phyloP scores from a whole-genome alignment of 2,329 filamentous ascomycete species.

The Didymella pomorum region DNA sequence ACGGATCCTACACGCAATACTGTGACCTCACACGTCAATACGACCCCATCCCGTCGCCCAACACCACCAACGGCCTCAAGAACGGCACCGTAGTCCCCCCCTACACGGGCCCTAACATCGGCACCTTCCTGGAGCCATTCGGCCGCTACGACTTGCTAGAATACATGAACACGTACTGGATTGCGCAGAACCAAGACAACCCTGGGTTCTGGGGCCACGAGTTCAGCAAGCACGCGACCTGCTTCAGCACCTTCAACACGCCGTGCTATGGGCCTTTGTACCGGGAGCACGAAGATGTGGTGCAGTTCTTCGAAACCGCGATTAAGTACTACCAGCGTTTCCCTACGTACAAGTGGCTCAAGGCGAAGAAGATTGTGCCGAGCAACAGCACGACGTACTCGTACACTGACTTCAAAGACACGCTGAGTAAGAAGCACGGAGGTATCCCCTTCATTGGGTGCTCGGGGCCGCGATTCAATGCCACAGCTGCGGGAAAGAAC shows the following conservation, averaged over 20 bases:
- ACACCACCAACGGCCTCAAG: conserved; percentile 67
- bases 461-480: conserved; percentile 66
- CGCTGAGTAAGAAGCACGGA: conserved; percentile 61
- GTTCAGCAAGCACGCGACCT: conserved; percentile 73
- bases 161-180: conserved; percentile 74
- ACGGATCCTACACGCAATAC: conserved; percentile 66
- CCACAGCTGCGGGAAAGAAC: conserved; percentile 64
- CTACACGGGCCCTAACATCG: conserved; percentile 66
- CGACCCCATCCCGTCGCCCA: conserved; percentile 67
- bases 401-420: conserved; percentile 60
- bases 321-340: conserved; percentile 65
- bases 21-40: conserved; percentile 72
- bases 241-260: conserved; percentile 70
- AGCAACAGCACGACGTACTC: conserved; percentile 67
- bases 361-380: conserved; percentile 62
- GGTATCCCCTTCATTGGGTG: conserved; percentile 69
- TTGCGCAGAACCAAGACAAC: conserved; percentile 65
- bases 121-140: conserved; percentile 65
- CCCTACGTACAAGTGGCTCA: conserved; percentile 69
- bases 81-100: conserved; percentile 63
- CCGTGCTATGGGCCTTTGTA: conserved; percentile 70
- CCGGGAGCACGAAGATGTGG: conserved; percentile 64
- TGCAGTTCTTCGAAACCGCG: conserved; percentile 69
- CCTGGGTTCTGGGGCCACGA: conserved; percentile 71
- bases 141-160: conserved; percentile 67